Base-by-base conservation (phyloP, 306 rosid genomes). In the Dalbergia cultrata region DNA sequence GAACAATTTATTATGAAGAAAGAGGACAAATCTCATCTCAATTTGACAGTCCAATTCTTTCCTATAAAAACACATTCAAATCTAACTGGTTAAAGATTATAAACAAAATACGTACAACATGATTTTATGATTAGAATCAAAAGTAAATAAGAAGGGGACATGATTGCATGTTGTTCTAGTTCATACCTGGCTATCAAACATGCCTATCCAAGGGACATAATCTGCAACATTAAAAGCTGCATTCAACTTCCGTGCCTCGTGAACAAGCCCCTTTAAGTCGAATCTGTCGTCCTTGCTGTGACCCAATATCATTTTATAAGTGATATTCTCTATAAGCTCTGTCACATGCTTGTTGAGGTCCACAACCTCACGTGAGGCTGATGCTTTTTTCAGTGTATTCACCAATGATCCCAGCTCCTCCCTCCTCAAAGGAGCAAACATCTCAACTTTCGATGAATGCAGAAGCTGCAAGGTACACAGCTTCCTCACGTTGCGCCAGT, bases 181-280 rank as follows among this genome's bases (percentile, higher is more conserved):
- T 41, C 43, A 47, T 44, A 76, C 85, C 82, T 82, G 85, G 33
- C 62, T 33, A 61, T 82, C 82, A 39, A 76, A 45, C 0, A 18
- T 1, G 0, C 34, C 69, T 8, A 77, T 58, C 60, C 35, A 62
- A 53, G 86, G 86, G 13, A 82, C 53, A 53, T 53, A 63, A 63
- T 76, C 86, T n/a, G 78, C 82, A 0, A 76, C 0, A 43, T 81
- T 73, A 9, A 81, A 81, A 65, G 75, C 63, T 56, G 65, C 75
- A 6, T 0, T 5, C 8, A 77, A 26, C 3, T 0, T 0, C 18
- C 19, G 0, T 4, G 1, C 37, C 39, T 82, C 70, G 4, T 50
- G 37, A 70, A 63, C 5, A 1, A 63, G 22, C 9, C 47, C 31
- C 53, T 70, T 77, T 21, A 82, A 8, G 10, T 82, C 22, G n/a